Conservation (phyloP, 805 yeast species). For the Wickerhamiella parazyma region DNA sequence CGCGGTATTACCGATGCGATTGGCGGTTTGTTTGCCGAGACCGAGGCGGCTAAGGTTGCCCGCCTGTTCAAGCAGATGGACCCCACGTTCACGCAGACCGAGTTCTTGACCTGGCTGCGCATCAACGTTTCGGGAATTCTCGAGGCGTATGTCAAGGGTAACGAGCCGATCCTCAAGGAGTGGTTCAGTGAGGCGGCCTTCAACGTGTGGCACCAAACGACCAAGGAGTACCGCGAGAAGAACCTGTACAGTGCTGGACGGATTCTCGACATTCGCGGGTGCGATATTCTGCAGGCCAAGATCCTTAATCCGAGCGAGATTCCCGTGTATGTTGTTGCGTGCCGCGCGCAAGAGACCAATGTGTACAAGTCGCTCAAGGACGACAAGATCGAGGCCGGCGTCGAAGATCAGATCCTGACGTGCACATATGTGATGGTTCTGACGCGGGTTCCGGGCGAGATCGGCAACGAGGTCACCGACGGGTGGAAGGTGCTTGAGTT, state of each 20-base stretch:
- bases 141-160: slow-evolving; percentile 91
- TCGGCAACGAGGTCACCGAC: slow-evolving; percentile 79
- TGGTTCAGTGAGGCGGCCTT: slow-evolving; percentile 97
- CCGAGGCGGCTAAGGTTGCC: slow-evolving; percentile 89
- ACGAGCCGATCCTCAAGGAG: slow-evolving; percentile 60
- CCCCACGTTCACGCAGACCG: slow-evolving; percentile 69
- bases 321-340: slow-evolving; percentile 86
- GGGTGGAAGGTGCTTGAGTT: slow-evolving; percentile 96
- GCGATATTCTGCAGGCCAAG: slow-evolving; percentile 80
- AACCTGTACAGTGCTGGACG: slow-evolving; percentile 83
- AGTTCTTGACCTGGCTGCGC: slow-evolving; percentile 69
- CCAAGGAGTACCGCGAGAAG: slow-evolving; percentile 83
- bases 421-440: slow-evolving; percentile 94
- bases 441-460: slow-evolving; percentile 83
- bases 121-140: slow-evolving; percentile 89
- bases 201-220: slow-evolving; percentile 86
- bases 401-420: slow-evolving; percentile 81
- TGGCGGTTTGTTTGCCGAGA: slow-evolving; percentile 85
- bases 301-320: slow-evolving; percentile 77
- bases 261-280: slow-evolving; percentile 88
- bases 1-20: slow-evolving; percentile 71
- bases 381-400: slow-evolving; percentile 91
- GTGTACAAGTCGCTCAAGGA: slow-evolving; percentile 79
- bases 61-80: slow-evolving; percentile 78
- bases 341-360: slow-evolving; percentile 94